Base-by-base conservation (phyloP, 177 flowering plant genomes). In the Tripterygium wilfordii region DNA sequence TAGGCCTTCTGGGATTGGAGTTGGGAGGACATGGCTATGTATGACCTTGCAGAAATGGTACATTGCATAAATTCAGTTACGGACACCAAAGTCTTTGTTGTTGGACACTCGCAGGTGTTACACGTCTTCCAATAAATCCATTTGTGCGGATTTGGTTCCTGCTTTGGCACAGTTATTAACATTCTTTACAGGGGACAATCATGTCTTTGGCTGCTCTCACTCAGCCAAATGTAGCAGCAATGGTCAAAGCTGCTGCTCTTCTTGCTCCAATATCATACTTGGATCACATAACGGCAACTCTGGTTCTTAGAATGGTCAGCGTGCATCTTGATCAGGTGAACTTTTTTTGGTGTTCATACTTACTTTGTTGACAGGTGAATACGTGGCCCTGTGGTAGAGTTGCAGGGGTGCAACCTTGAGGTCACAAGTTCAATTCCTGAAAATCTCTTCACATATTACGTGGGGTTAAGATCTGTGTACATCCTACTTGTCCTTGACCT, bases 1-100 rank as follows among this genome's bases (percentile, higher is more conserved):
- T 68, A 92, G 98, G 81, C 74, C 3, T 92, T 79, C 56, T 92
- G 98, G 98, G 79, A 91, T 49, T 91, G 98, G 98, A 91, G 98
- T 68, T 91, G 96, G 96, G 75, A 88, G 67, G 98, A 91, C 42
- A 45, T 91, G 55, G 95, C 94, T 50, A 58, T 70, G 7, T 69
- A 70, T 67, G 98, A 91, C 63, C 85, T 88, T 57, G 76, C 80
- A 20, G 82, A 56, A 57, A 91, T 91, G 96, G 64, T 85, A 49
- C 41, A 51, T 21, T 71, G 75, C 57, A 57, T 91, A 41, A 42
- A 70, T 64, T 57, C 69, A 4, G 17, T 31, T 32, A 80, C 94
- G 42, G 66, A 65, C 58, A 72, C 91, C 49, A 86, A 85, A 71
- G 52, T 86, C 36, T 67, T 75, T 51, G 41, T 71, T 60, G 96